Conservation (phyloP, 1,284 basidiomycete species). For the Ustanciosporium gigantosporum region DNA sequence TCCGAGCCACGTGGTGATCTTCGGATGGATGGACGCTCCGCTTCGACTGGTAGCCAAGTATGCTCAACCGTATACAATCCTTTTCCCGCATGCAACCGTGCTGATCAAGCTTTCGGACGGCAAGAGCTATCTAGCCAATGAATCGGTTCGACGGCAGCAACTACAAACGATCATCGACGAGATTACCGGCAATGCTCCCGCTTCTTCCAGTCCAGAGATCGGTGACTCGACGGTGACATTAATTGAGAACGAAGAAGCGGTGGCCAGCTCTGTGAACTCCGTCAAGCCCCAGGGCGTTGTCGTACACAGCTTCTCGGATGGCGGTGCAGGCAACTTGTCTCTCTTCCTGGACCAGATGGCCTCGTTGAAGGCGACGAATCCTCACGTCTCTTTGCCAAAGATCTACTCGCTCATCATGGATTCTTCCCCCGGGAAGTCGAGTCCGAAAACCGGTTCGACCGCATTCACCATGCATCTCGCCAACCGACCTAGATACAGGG, state of each 20-base stretch:
- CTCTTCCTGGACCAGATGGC: slow-evolving; percentile 30
- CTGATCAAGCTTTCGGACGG: slow-evolving; percentile 49
- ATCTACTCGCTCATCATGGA: slow-evolving; percentile 43
- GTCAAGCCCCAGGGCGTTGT: slow-evolving; percentile 8
- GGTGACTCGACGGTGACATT: slow-evolving; percentile 37
- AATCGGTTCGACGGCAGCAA: slow-evolving; percentile 10
- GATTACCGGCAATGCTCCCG: neutral
- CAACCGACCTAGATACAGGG: slow-evolving; percentile 25
- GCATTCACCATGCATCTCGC: slow-evolving; percentile 50
- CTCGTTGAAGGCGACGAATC: neutral
- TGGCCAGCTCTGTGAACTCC: neutral
- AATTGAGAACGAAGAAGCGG: slow-evolving; percentile 23
- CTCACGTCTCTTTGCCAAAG: neutral
- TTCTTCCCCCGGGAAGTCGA: slow-evolving; percentile 44
- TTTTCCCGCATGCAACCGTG: slow-evolving; percentile 49
- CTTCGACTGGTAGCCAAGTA: slow-evolving; percentile 53
- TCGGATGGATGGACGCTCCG: slow-evolving; percentile 58
- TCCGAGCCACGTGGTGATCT: slow-evolving; percentile 37
- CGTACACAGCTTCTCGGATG: slow-evolving; percentile 48
- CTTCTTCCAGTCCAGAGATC: slow-evolving; percentile 7
- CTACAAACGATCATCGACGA: slow-evolving; percentile 17
- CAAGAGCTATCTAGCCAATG: slow-evolving; percentile 30
- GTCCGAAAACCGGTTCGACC: slow-evolving; percentile 20
- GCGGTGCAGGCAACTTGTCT: slow-evolving; percentile 42
- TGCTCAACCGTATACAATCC: slow-evolving; percentile 41